These are phyloP conservation scores for Schwanniomyces pseudopolymorphus DNA, from an alignment of 805 yeast genomes.

Conservation along the genomic window DNA sequence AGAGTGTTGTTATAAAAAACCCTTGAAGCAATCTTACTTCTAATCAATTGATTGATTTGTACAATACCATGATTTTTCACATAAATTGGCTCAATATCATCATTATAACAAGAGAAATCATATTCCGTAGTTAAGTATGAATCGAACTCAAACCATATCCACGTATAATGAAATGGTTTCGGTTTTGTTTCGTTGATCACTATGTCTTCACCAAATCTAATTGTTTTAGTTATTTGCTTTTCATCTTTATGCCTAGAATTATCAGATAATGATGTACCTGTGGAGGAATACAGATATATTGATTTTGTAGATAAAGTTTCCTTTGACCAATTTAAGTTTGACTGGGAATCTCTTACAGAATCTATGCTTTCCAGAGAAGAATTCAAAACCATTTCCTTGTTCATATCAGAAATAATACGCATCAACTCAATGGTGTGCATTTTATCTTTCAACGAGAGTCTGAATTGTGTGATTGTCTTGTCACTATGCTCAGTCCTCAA, in stretches of 20 bases:
- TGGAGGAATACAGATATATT: constrained; percentile 5
- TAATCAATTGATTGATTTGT: constrained; percentile 21
- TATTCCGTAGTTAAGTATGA: constrained; percentile 15
- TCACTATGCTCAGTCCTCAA: constrained; percentile 10
- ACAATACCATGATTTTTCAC: constrained; percentile 17
- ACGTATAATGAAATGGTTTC: constrained; percentile 15
- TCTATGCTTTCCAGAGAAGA: background rate
- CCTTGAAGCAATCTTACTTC: constrained; percentile 11
- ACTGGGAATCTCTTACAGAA: background rate
- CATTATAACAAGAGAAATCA: constrained; percentile 14
- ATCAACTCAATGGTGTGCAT: constrained; percentile 17
- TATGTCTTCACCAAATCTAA: constrained; percentile 17
- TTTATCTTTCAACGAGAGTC: constrained; percentile 19
- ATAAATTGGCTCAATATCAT: constrained; percentile 9
- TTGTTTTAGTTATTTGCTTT: constrained; percentile 5
- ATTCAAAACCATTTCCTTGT: background rate
- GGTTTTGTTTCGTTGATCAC: constrained; percentile 9
- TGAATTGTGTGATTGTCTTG: constrained; percentile 17
- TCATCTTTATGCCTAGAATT: background rate
- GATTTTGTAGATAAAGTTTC: constrained; percentile 7
- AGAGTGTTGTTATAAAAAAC: constrained; percentile 26
- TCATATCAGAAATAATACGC: constrained; percentile 9
- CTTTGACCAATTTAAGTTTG: constrained; percentile 9
- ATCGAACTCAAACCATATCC: constrained; percentile 30
- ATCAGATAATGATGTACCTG: background rate